phyloP scores from a whole-genome alignment of 2,329 filamentous ascomycete species.

The Stagonosporopsis rhizophila region DNA sequence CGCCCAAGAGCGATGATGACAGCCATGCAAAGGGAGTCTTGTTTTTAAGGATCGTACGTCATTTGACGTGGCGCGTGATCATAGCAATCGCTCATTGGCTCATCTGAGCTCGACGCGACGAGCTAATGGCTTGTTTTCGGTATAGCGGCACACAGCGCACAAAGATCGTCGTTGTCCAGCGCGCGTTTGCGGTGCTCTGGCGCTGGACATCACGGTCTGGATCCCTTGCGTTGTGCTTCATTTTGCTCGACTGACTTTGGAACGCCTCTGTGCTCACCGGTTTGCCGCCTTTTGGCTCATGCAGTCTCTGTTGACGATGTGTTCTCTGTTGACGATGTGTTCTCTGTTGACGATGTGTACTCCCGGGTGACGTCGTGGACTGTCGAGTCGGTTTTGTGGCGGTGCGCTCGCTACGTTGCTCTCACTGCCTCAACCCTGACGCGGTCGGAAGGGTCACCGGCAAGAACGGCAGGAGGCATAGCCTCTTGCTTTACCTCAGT shows the following conservation, averaged over 20 bases:
- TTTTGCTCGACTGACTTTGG: not conserved
- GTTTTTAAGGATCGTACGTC: slow-evolving; percentile 7
- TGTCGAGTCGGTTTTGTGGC: slow-evolving; percentile 21
- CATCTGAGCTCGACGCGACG: not conserved
- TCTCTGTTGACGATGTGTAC: not conserved
- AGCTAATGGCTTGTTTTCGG: not conserved
- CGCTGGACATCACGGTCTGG: slow-evolving; percentile 4
- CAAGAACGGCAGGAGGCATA: slow-evolving; percentile 20
- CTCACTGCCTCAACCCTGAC: slow-evolving; percentile 20
- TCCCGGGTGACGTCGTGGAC: not conserved
- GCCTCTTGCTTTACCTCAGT: slow-evolving; percentile 2
- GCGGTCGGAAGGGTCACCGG: slow-evolving; percentile 23
- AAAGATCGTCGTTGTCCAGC: not conserved
- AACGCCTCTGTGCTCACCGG: not conserved
- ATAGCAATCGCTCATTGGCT: slow-evolving; percentile 20
- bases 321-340: not conserved
- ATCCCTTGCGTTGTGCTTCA: slow-evolving; percentile 1
- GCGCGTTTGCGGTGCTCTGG: not conserved
- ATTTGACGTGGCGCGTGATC: slow-evolving; percentile 26
- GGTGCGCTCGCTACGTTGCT: slow-evolving; percentile 19
- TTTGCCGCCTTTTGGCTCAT: not conserved
- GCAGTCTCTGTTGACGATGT: not conserved
- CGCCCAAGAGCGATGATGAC: slow-evolving; percentile 26
- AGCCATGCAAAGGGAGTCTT: slow-evolving; percentile 19
- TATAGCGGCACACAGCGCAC: not conserved